Base-by-base conservation (phyloP, 179 eudicot species). In the Silene vulgaris region DNA sequence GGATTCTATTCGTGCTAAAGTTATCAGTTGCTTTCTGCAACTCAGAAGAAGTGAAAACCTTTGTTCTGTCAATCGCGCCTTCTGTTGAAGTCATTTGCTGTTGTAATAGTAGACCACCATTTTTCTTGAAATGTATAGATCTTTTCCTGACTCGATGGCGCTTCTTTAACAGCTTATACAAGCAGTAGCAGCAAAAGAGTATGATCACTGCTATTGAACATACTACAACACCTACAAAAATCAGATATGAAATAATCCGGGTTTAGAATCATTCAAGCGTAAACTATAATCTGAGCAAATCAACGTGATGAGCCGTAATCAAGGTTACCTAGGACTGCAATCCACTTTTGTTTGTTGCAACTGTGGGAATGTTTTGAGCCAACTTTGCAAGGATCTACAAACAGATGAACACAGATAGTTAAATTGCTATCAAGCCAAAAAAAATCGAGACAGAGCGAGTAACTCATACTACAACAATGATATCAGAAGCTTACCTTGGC, bases 31-130 rank as follows among this genome's bases (percentile, higher is more conserved):
- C 78, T 56, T 66, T 75, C 56, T 67, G 30, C 21, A 75, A 30
- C 66, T 75, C 78, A n/a, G 28, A 7, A 12, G 63, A n/a, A 52
- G 57, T 75, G 73, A 75, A 75, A 11, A 67, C 14, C 50, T 75
- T 75, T 75, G 78, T 54, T 32, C 48, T 67, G 65, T 75, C 56
- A 9, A 75, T 26, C 9, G 45, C 29, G 30, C 72, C 73, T 32
- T 67, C 65, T 32, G 65, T 11, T 17, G 78, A 75, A 21, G 65
- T 66, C 73, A 75, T 75, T 7, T 75, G 73, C 48, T 75, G 78
- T n/a, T 66, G 72, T 12, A 75, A 19, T 66, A 75, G 56, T 30
- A 75, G 56, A 4, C 78, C 78, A 3, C 73, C 73, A 3, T 67
- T 75, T 67, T 69, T 67, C 30, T 75, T 35, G 48, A 75, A 75